Evolutionary conservation across 441 rosid genomes (phyloP).

Genomic region (Biscutella laevigata): DNA sequence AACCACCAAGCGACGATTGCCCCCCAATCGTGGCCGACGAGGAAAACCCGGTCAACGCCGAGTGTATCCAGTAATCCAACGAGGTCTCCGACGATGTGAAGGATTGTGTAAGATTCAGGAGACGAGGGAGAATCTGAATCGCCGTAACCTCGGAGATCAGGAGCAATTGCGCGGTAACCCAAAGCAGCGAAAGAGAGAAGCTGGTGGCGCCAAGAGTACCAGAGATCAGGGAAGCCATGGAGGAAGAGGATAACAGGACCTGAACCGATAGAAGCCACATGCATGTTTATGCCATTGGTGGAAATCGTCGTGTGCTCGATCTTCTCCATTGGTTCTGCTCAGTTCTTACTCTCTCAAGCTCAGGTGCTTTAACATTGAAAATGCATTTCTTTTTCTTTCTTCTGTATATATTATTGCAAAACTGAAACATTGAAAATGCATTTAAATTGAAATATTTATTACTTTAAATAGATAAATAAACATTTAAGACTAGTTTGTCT

Average conservation of each 20-base stretch:
- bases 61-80: constrained; percentile 41
- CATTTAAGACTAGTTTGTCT: no score
- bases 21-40: constrained; percentile 73
- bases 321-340: constrained; percentile 37
- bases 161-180: constrained; percentile 58
- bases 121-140: constrained; percentile 48
- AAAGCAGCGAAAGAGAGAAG: constrained; percentile 41
- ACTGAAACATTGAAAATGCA: no score
- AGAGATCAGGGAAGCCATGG: constrained; percentile 65
- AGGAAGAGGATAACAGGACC: constrained; percentile 52
- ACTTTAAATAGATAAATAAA: no score
- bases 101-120: constrained; percentile 30
- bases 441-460: no score
- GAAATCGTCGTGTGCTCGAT: constrained; percentile 43
- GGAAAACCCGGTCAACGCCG: constrained; percentile 38
- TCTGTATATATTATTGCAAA: no score
- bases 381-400: no score
- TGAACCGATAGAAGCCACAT: constrained; percentile 43
- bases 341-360: background rate
- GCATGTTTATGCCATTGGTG: constrained; percentile 51
- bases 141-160: constrained; percentile 66
- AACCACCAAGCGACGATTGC: constrained; percentile 51
- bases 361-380: background rate
- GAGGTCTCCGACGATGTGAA: constrained; percentile 55
- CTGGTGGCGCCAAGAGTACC: constrained; percentile 73